A percentile compares a stretch with the other conserved stretches of the same genome.
Conservation (phyloP, 2,329 filamentous ascomycete genomes). For the Capronia americana region DNA sequence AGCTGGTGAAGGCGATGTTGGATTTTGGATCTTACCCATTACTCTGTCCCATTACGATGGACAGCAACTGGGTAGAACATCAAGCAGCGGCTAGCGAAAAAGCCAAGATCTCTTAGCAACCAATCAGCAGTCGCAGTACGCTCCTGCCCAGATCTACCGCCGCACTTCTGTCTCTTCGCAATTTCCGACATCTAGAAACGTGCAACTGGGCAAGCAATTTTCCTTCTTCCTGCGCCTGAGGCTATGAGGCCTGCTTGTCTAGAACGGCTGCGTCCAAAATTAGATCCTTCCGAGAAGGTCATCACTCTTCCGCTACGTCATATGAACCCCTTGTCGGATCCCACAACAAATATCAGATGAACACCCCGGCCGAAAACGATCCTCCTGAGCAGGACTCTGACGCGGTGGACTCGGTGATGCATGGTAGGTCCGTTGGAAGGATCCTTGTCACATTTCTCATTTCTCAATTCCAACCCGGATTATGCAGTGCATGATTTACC, state of each 20-base stretch:
- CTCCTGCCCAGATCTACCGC: not conserved
- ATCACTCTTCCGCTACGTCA: conserved; percentile 3
- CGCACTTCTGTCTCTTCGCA: not conserved
- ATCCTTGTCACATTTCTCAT: conserved; percentile 13
- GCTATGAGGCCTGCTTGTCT: not conserved
- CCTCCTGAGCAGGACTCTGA: not conserved
- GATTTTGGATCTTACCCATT: not conserved
- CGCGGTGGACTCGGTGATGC: conserved; percentile 12
- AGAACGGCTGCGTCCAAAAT: not conserved
- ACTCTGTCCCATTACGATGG: not conserved
- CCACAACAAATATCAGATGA: not conserved
- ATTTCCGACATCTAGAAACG: not conserved
- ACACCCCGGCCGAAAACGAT: not conserved
- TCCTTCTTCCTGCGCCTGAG: conserved; percentile 2
- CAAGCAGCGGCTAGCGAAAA: conserved; percentile 17
- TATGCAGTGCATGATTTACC: conserved; percentile 71
- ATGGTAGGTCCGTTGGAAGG: conserved; percentile 29
- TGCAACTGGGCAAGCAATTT: not conserved
- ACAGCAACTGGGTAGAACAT: not conserved
- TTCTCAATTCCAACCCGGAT: conserved; percentile 19
- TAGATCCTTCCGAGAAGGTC: not conserved
- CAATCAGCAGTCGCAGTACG: not conserved
- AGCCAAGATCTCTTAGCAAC: not conserved
- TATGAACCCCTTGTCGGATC: not conserved
- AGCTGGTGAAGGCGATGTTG: not conserved